These are phyloP conservation scores for Colletotrichum tropicicola DNA, from an alignment of 2,329 filamentous ascomycete genomes.

Conservation along the genomic window DNA sequence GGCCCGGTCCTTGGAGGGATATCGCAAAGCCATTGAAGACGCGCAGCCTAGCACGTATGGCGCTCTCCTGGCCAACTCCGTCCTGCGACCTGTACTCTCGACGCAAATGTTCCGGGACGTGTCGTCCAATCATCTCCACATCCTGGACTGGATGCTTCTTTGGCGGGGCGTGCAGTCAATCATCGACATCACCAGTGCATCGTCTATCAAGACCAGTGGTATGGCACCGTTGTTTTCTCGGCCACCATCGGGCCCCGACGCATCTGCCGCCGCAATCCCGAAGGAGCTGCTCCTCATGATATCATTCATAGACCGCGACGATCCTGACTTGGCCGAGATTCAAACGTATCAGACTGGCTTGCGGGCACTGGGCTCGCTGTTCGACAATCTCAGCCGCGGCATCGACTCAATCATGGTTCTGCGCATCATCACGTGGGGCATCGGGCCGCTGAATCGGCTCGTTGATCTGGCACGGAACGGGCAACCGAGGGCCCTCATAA, in stretches of 20 bases:
- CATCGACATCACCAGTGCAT: conserved; percentile 46
- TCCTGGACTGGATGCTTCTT: conserved; percentile 63
- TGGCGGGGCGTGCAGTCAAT: conserved; percentile 63
- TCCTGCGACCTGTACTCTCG: conserved; percentile 60
- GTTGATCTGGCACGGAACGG: conserved; percentile 50
- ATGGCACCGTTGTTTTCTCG: conserved; percentile 57
- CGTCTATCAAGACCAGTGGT: conserved; percentile 47
- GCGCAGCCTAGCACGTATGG: conserved; percentile 54
- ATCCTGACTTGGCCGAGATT: conserved; percentile 50
- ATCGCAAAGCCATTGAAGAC: conserved; percentile 56
- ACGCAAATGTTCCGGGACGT: conserved; percentile 59
- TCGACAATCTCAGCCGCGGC: conserved; percentile 54
- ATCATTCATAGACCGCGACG: conserved; percentile 49
- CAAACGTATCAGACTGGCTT: conserved; percentile 55
- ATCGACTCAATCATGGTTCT: conserved; percentile 54
- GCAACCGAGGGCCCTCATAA: conserved; percentile 56
- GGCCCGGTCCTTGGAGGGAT: conserved; percentile 56
- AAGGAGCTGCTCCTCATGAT: conserved; percentile 59
- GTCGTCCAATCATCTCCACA: conserved; percentile 52
- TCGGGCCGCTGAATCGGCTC: conserved; percentile 50
- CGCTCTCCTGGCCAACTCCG: conserved; percentile 58
- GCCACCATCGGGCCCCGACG: conserved; percentile 55
- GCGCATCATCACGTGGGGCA: conserved; percentile 61
- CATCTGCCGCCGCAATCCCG: conserved; percentile 51
- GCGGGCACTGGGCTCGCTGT: conserved; percentile 59